Percentiles rank a stretch among this genome's conserved stretches.
phyloP scores from a whole-genome alignment of 371 early-diverging fungal species.

The Lichtheimia ramosa region DNA sequence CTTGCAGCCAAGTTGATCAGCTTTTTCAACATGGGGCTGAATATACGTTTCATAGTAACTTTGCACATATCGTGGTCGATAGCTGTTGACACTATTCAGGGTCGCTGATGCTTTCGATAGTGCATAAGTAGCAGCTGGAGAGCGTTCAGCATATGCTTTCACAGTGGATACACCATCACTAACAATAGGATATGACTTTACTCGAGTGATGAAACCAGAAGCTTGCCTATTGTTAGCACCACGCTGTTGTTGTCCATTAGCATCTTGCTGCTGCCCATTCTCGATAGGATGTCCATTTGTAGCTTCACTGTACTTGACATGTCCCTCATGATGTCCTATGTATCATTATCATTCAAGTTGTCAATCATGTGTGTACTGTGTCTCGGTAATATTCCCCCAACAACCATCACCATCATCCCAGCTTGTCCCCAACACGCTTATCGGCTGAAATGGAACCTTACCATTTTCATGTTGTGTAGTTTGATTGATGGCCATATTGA shows the following conservation, averaged over 20 bases:
- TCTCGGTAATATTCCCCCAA: too few relatives aligned
- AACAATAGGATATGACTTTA: slow-evolving; percentile 64
- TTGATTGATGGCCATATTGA: slow-evolving; percentile 1
- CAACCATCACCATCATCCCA: too few relatives aligned
- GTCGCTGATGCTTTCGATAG: slow-evolving; percentile 40
- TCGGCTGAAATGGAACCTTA: neutral
- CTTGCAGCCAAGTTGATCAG: slow-evolving; percentile 62
- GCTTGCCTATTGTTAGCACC: neutral
- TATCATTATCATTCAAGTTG: neutral
- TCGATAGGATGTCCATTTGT: slow-evolving; percentile 16
- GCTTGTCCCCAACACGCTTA: neutral
- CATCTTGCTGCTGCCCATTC: neutral
- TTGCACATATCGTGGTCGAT: slow-evolving; percentile 49
- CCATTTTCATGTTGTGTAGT: neutral
- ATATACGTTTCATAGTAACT: slow-evolving; percentile 47
- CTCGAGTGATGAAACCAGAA: slow-evolving; percentile 47
- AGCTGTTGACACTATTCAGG: slow-evolving; percentile 44
- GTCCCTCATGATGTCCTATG: slow-evolving; percentile 22
- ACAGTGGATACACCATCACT: slow-evolving; percentile 58
- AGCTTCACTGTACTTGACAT: slow-evolving; percentile 26
- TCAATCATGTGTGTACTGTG: too few relatives aligned
- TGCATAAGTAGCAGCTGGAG: slow-evolving; percentile 52
- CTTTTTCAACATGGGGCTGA: slow-evolving; percentile 56
- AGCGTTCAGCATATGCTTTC: slow-evolving; percentile 48
- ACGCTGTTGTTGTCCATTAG: neutral